These are phyloP conservation scores for Fusarium drepaniforme DNA, from an alignment of 2,329 filamentous ascomycete species.

Conservation along the genomic window DNA sequence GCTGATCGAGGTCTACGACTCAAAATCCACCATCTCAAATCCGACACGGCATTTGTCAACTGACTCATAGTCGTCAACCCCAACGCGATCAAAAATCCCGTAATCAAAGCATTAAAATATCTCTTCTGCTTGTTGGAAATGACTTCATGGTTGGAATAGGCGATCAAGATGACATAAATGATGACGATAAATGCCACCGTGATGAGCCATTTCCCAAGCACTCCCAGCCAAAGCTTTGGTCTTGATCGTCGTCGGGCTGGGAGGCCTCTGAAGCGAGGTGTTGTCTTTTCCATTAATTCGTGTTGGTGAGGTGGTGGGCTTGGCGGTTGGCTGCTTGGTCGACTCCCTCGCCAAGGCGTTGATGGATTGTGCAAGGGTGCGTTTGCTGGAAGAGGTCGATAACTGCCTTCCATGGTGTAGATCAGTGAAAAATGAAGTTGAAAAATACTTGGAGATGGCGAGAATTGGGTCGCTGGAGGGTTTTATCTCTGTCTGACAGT, in stretches of 20 bases:
- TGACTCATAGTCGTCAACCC: constrained; percentile 57
- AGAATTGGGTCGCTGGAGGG: background rate
- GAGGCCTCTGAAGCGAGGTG: constrained; percentile 5
- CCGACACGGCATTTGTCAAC: constrained; percentile 55
- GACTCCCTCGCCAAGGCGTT: background rate
- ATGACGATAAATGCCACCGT: constrained; percentile 9
- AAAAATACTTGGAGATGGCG: background rate
- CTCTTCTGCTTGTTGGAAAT: constrained; percentile 47
- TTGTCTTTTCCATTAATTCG: background rate
- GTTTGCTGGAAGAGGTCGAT: background rate
- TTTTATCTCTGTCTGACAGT: background rate
- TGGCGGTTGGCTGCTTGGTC: background rate
- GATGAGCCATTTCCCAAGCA: constrained; percentile 22
- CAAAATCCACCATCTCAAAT: constrained; percentile 60
- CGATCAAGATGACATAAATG: constrained; percentile 8
- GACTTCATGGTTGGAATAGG: constrained; percentile 17
- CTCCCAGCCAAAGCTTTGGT: constrained; percentile 5
- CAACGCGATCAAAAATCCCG: constrained; percentile 55
- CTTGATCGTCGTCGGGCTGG: background rate
- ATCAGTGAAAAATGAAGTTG: background rate
- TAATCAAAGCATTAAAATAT: constrained; percentile 57
- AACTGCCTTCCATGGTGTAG: background rate
- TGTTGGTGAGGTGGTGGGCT: background rate
- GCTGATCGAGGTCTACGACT: constrained; percentile 50
- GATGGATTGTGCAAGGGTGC: background rate